These are phyloP conservation scores for Fusarium pseudoanthophilum DNA, from an alignment of 2,329 filamentous ascomycete genomes.

Conservation along the genomic window DNA sequence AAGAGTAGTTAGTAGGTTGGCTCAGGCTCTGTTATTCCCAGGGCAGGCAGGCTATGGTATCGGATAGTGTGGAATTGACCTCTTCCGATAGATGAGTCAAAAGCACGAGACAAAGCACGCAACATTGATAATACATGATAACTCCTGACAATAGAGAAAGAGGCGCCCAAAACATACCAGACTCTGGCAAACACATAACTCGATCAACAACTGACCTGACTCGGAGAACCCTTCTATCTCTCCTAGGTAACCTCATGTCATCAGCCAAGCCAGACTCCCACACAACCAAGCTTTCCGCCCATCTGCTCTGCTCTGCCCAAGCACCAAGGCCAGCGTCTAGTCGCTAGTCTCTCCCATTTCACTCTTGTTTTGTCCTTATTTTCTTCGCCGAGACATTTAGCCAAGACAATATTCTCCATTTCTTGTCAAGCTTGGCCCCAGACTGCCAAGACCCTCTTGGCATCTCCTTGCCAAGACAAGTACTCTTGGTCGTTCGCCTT, in stretches of 20 bases:
- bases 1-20: slow-evolving; percentile 11
- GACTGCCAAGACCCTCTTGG: slow-evolving; percentile 27
- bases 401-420: slow-evolving; percentile 23
- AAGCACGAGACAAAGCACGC: not conserved
- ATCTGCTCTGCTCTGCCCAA: not conserved
- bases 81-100: slow-evolving; percentile 11
- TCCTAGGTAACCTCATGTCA: slow-evolving; percentile 5
- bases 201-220: not conserved
- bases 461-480: slow-evolving; percentile 24
- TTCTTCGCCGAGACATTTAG: slow-evolving; percentile 20
- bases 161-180: not conserved
- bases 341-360: not conserved
- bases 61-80: not conserved
- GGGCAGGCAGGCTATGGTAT: not conserved
- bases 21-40: slow-evolving; percentile 7
- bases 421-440: slow-evolving; percentile 19
- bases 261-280: slow-evolving; percentile 39
- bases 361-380: slow-evolving; percentile 1
- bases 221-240: not conserved
- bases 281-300: slow-evolving; percentile 45
- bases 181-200: not conserved
- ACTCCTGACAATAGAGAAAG: not conserved
- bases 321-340: not conserved
- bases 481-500: not conserved
- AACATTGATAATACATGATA: not conserved